Percentiles rank a stretch among this genome's conserved stretches.
Conservation (phyloP, 371 early-diverging fungal genomes). For the Lichtheimia hyalospora region DNA sequence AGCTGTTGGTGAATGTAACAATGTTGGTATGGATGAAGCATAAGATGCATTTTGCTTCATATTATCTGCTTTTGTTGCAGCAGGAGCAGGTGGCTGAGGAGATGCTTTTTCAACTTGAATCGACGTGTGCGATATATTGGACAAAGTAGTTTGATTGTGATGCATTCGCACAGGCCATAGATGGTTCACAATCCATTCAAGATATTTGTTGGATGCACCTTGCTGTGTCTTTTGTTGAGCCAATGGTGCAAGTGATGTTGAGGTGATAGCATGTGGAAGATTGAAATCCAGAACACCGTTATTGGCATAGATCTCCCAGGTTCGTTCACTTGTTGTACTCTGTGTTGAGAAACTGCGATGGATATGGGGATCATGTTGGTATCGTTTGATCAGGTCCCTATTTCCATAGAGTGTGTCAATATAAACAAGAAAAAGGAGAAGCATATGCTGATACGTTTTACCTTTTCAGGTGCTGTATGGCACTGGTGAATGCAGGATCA, state of each 20-base stretch:
- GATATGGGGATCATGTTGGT: not conserved
- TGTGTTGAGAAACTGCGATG: not conserved
- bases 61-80: not conserved
- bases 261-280: slow-evolving; percentile 1
- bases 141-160: too few species aligned
- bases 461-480: slow-evolving; percentile 10
- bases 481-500: slow-evolving; percentile 21
- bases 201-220: not conserved
- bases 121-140: too few species aligned
- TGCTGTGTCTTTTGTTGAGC: not conserved
- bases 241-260: slow-evolving; percentile 9
- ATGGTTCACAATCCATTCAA: slow-evolving; percentile 10
- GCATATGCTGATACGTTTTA: not conserved
- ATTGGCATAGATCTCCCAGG: slow-evolving; percentile 12
- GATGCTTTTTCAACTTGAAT: too few species aligned
- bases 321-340: slow-evolving; percentile 2
- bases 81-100: too few species aligned
- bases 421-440: too few species aligned
- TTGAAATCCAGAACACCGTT: slow-evolving; percentile 16
- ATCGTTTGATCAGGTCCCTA: slow-evolving; percentile 16
- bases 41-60: not conserved
- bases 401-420: too few species aligned
- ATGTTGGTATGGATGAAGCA: not conserved
- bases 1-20: slow-evolving; percentile 8
- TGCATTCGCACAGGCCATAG: not conserved